Percentiles rank a stretch among this genome's conserved stretches.
Evolutionary conservation across 495 filamentous ascomycete species (phyloP).

Genomic region (Podospora comata): DNA sequence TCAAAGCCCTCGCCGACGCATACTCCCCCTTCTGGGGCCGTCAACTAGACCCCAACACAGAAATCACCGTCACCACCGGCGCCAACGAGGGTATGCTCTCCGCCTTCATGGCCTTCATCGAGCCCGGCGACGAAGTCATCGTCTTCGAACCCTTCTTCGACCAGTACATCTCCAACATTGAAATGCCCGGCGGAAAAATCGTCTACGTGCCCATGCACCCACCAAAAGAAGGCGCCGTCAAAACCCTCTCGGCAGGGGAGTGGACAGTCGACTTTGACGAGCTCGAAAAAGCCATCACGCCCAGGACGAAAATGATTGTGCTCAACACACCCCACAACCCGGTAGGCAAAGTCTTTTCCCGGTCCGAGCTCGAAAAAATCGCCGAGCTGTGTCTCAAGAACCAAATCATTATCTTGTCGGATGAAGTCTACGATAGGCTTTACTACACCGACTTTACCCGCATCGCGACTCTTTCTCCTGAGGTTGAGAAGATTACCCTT

Average conservation of each 20-base stretch:
- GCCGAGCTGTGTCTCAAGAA: conserved; percentile 89
- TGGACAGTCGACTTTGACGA: conserved; percentile 84
- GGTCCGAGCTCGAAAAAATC: conserved; percentile 76
- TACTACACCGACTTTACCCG: conserved; percentile 94
- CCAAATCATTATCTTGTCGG: conserved; percentile 91
- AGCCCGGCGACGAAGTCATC: conserved; percentile 92
- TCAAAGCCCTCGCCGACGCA: conserved; percentile 84
- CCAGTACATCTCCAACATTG: conserved; percentile 96
- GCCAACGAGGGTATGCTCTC: conserved; percentile 96
- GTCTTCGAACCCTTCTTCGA: conserved; percentile 99
- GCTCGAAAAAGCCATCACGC: conserved; percentile 79
- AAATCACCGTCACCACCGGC: conserved; percentile 92
- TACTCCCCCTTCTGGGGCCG: conserved; percentile 84
- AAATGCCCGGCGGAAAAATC: conserved; percentile 93
- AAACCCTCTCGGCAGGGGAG: conserved; percentile 78
- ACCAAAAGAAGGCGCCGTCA: conserved; percentile 73
- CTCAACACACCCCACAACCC: conserved; percentile 84
- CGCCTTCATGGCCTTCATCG: conserved; percentile 95
- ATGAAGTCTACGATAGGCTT: conserved; percentile 94
- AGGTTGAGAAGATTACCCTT: conserved; percentile 80
- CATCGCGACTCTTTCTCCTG: conserved; percentile 81
- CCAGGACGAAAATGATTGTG: conserved; percentile 92
- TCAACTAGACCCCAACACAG: conserved; percentile 78
- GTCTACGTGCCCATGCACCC: conserved; percentile 92
- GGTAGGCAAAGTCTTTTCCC: conserved; percentile 89